Base-by-base conservation (phyloP, 305 asterid species). In the Solanum hybrid region DNA sequence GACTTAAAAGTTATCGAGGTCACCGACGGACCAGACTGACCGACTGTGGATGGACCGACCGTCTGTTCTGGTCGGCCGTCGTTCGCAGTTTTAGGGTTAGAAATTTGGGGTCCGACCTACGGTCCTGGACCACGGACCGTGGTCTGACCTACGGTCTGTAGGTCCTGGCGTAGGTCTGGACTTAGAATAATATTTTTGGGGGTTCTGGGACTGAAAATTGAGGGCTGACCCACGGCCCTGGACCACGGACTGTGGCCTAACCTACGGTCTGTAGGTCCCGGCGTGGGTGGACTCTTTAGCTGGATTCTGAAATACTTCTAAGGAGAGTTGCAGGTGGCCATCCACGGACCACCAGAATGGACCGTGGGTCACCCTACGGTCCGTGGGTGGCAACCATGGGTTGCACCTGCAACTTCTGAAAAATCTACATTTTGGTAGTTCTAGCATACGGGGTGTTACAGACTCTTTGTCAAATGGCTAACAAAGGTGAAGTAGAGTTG, bases 31-130 rank as follows among this genome's bases (percentile, higher is more conserved):
- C 15, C 15, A 38, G 45, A 38, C 14, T 11, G 45, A 38, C 57
- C 1, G 57, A 41, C 2, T 13, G 57, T 41, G 57, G 57, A 41
- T 41, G 57, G 57, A 41, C 17, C 2, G 65, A 13, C 22, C 0
- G 65, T 45, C 3, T 45, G 65, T 45, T 45, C 1, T 0, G 7
- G 65, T 45, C 22, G 65, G 3, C 3, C 22, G 3, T 14, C 65
- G 1, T 45, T 14, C 65, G 3, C 3, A 0, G 0, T 45, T 45
- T 2, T 13, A 0, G 61, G 61, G 61, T 0, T 13, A 41, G 20
- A 41, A 41, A 41, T 41, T 0, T 13, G 0, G 22, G 65, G 22
- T 45, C 8, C 7, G 65, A 45, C 65, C 65, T 14, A 45, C 3
- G 1, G 22, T 2, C 7, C 61, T 41, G 57, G 57, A 41, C 57